Base-by-base conservation (phyloP, 306 rosid species). In the Abrus precatorius region DNA sequence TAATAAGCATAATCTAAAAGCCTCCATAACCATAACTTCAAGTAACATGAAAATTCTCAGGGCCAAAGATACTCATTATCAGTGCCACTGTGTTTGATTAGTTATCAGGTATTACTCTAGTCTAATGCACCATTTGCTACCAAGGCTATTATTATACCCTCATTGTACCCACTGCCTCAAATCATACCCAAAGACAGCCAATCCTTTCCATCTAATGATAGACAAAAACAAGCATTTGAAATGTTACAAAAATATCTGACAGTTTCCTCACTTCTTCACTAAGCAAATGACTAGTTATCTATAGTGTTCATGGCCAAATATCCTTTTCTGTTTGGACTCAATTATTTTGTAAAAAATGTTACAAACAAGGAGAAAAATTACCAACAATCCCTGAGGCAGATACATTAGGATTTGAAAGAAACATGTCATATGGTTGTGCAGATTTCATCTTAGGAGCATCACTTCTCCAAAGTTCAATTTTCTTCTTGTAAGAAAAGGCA, bases 381-480 rank as follows among this genome's bases (percentile, higher is more conserved):
- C 99, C 98, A 50, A 90, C 85, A 69, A 84, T 90, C 86, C 92
- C 97, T 0, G 97, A 89, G 43, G 91, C 91, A 7, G 96, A 90
- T 74, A 91, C 84, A 3, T 74, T 92, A 52, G 98, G 90, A 76
- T 85, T 88, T 44, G 96, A 91, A 78, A 93, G 97, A 80, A 95
- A 93, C 1, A 89, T 30, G 83, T 95, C 99, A 88, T 80, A 88
- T 2, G 94, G 98, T 83, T 88, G 94, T 49, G 86, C 94, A 87
- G 79, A 76, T 85, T 81, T 91, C 87, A 89, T 64, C 86, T 89
- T 91, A 71, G 63, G 83, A 80, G 88, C 86, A 7, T 82, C 87
- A 80, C 97, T 91, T 83, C 86, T 89, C 99, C 99, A 93, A 13
- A 95, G 80, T 55, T 90, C 90, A 11, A 87, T 4, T 68, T 54